Evolutionary conservation across 257 asterid genomes (phyloP).

Genomic region (Solanum habrochaites): DNA sequence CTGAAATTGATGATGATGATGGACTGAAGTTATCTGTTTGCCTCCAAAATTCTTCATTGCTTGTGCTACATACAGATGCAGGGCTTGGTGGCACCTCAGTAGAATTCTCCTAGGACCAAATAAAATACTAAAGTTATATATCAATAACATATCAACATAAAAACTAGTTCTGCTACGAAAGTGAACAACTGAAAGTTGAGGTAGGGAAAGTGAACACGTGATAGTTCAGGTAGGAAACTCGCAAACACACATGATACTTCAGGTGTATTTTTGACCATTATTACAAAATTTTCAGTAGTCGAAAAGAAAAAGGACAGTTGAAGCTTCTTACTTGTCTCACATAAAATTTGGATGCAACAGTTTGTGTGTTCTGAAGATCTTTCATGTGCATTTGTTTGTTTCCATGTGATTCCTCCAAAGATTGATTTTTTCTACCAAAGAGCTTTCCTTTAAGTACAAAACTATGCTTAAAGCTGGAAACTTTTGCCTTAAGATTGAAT

Average conservation of each 20-base stretch:
- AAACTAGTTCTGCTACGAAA: neutral
- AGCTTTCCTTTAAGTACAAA: conserved; percentile 59
- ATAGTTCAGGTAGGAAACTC: neutral
- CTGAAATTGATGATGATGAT: conserved; percentile 53
- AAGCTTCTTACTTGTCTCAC: conserved; percentile 53
- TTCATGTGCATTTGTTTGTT: conserved; percentile 1
- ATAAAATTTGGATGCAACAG: conserved; percentile 24
- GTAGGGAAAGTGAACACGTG: neutral
- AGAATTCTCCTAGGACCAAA: conserved; percentile 51
- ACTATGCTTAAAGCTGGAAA: conserved; percentile 71
- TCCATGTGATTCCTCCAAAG: conserved; percentile 26
- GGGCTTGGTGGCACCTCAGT: conserved; percentile 99
- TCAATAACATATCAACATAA: neutral
- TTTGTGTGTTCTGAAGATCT: conserved; percentile 27
- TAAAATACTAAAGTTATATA: neutral
- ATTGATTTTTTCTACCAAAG: conserved; percentile 62
- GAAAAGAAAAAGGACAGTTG: neutral
- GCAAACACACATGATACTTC: neutral
- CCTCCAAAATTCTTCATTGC: conserved; percentile 67
- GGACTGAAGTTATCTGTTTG: conserved; percentile 43
- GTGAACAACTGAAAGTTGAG: neutral
- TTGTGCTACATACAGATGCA: conserved; percentile 82
- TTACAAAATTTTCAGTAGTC: neutral
- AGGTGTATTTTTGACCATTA: neutral
- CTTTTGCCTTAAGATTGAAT: conserved; percentile 70